Percentiles rank a stretch among this genome's conserved stretches.
Conservation (phyloP, 345 rosid genomes). For the Salix arbutifolia region DNA sequence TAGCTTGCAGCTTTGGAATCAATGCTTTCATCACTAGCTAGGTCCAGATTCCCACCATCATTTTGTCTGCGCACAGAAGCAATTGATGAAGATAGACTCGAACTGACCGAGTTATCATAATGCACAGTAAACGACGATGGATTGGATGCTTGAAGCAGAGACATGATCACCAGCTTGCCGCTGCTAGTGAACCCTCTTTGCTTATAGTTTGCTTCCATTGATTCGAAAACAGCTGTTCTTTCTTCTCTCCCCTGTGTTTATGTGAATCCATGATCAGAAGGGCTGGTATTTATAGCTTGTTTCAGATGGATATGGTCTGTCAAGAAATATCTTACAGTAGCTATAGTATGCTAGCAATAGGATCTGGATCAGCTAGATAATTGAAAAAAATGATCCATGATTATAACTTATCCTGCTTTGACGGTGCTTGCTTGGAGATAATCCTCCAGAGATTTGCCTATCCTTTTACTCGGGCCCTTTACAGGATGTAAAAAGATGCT, state of each 20-base stretch:
- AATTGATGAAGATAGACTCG: background rate
- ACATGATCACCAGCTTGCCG: constrained; percentile 3
- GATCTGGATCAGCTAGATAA: background rate
- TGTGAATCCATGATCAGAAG: background rate
- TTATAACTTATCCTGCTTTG: background rate
- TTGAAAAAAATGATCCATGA: background rate
- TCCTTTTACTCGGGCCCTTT: too few species aligned
- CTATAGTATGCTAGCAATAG: background rate
- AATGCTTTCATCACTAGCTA: background rate
- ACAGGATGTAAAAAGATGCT: background rate
- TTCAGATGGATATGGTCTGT: background rate
- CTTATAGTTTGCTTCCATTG: constrained; percentile 6
- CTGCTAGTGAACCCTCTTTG: constrained; percentile 2
- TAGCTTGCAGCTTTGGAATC: constrained; percentile 9
- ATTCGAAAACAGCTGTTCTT: background rate
- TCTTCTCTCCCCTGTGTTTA: too few species aligned
- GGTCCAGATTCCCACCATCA: background rate
- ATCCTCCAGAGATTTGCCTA: background rate
- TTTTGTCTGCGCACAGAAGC: background rate
- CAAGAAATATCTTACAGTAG: background rate
- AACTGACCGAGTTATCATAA: background rate
- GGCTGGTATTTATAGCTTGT: background rate
- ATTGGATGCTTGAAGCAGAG: constrained; percentile 4
- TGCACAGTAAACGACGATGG: constrained; percentile 3
- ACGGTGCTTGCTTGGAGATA: background rate